Base-by-base conservation (phyloP, 176 grass and related monocot genomes). In the Carex myosuroides region DNA sequence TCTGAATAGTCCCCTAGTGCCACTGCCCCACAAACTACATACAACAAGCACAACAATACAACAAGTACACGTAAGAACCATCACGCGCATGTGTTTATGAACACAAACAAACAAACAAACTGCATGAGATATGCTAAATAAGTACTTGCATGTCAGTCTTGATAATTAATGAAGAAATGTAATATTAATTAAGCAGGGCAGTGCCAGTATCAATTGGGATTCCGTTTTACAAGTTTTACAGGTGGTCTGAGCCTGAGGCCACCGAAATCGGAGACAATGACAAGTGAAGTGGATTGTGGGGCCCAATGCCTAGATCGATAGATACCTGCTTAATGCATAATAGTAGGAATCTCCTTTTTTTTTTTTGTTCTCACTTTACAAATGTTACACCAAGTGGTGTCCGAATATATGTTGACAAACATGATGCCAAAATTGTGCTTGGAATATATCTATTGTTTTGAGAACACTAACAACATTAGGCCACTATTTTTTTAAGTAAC, bases 1-100 rank as follows among this genome's bases (percentile, higher is more conserved):
- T 99, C 97, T 12, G 91, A 82, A 48, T 94, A 96, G 84, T 99
- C 97, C 65, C 86, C 73, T 4, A 99, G 87, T 52, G 91, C 97
- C 80, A 99, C 71, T n/a, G 97, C 97, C 62, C 97, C 97, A 85
- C 84, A 87, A 88, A 94, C 97, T 98, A 85, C 72, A 81, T 98
- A 85, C 79, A 83, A 67, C 6, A 77, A 74, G 80, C 14, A 53
- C 87, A 66, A 79, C 53, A 70, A 79, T 69, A 55, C 33, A 84
- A 78, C 1, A 78, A 57, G 13, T 78, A 18, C 24, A 78, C 73
- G 26, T 57, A 78, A 78, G 73, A 78, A 78, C 5, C 29, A 78
- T 13, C 14, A 18, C 55, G 52, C 52, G 33, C 26, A 26, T 24
- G 24, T 24, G 24, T 24, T 24, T 24, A 33, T 57, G 50, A 77